Percentiles rank a stretch among this genome's conserved stretches.
These are phyloP conservation scores for Stachybotrys echinatus DNA, from an alignment of 2,329 filamentous ascomycete species.

Conservation along the genomic window DNA sequence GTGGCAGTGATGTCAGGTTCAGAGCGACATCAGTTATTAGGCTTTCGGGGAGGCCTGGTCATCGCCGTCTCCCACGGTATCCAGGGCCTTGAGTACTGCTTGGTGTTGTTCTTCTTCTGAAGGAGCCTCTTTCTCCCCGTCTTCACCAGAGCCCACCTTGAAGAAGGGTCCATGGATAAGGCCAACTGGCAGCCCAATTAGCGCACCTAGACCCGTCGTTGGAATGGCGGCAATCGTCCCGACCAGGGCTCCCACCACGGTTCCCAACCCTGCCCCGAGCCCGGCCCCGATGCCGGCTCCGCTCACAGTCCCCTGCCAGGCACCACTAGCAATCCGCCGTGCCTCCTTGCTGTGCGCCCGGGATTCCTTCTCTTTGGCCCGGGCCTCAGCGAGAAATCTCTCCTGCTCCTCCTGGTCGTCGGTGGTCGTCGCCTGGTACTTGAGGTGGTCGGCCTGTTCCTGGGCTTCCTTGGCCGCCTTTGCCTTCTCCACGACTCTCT, in stretches of 20 bases:
- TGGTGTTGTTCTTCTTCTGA: slow-evolving; percentile 4
- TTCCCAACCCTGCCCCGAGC: slow-evolving; percentile 1
- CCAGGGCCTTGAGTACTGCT: slow-evolving; percentile 2
- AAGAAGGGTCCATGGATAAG: slow-evolving; percentile 3
- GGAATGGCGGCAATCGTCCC: slow-evolving; percentile 5
- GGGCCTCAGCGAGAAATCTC: neutral
- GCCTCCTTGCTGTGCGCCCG: slow-evolving; percentile 2
- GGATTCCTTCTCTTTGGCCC: neutral
- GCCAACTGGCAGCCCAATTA: slow-evolving; percentile 3
- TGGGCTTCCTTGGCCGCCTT: slow-evolving; percentile 1
- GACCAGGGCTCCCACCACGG: slow-evolving; percentile 2
- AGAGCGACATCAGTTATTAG: too few species aligned
- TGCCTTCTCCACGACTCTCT: slow-evolving; percentile 2
- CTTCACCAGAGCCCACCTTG: neutral
- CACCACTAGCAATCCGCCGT: slow-evolving; percentile 1
- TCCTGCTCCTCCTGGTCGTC: neutral
- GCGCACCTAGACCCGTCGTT: slow-evolving; percentile 3
- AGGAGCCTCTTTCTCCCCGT: neutral
- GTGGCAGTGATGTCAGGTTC: too few species aligned
- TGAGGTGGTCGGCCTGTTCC: slow-evolving; percentile 1
- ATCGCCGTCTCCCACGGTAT: neutral
- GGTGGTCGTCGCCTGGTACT: neutral
- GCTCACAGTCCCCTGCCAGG: slow-evolving; percentile 1
- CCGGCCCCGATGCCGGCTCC: slow-evolving; percentile 2
- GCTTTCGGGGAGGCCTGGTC: too few species aligned